Base-by-base conservation (phyloP, 2,329 filamentous ascomycete genomes). In the Xylariaceae sp. region DNA sequence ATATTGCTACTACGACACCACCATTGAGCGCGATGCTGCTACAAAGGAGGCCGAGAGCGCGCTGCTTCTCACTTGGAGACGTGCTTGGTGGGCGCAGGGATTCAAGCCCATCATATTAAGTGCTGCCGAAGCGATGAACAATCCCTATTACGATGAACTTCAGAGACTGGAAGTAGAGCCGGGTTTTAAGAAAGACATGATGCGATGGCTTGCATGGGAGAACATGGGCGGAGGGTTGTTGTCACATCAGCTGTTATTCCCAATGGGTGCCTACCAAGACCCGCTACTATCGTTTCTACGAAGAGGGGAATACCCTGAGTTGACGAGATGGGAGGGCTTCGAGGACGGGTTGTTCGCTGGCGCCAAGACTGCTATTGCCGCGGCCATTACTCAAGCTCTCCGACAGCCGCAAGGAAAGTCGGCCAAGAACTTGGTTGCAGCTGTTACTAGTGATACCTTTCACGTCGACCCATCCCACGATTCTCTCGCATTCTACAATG, bases 11-110 rank as follows among this genome's bases (percentile, higher is more conserved):
- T 96, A 96, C 71, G 91, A 96, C 67, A 78, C 84, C 10, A 85
- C 83, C 3, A 72, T 79, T 18, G 75, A 81, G 58, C 88, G 88
- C 72, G 82, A 89, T 29, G 79, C 82, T 47, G 82, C 82, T 18
- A 81, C 84, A 48, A 84, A 84, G 65, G 83, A 89, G 57, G 89
- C 90, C 3, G 90, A 97, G 71, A 88, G 88, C 68, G 83, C 88
- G 56, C 76, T 98, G 56, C 80, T 98, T 47, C 77, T 96, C 54
- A 89, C 90, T 50, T 98, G 95, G 95, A 84, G 93, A 57, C 84
- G 91, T 44, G 93, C 93, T 2, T 98, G 93, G 92, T 98, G 91
- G 90, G 91, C 93, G 0, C 87, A 96, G 67, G 95, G 93, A 10
- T 97, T 98, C 75, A 86, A 82, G 60, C 93, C 95, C 0, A 81